A percentile compares a stretch with the other conserved stretches of the same genome.
Evolutionary conservation across 768 basidiomycete species (phyloP).

Genomic region (Tricholoma terreum): DNA sequence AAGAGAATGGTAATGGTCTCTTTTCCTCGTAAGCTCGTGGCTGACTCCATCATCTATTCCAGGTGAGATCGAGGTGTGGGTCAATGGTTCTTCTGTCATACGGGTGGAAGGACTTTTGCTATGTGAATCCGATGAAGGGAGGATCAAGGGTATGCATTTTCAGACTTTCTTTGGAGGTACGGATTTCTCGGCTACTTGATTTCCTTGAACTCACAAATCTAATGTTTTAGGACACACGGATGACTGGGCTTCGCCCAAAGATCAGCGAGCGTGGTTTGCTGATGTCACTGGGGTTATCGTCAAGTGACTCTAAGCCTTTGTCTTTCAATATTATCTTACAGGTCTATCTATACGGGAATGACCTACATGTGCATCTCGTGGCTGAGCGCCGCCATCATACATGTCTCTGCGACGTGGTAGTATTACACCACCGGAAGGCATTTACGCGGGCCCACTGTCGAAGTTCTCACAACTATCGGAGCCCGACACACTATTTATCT

Average conservation of each 20-base stretch:
- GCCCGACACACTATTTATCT: no score
- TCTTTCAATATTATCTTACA: no score
- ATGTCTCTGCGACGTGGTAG: no score
- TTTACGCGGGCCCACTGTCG: no score
- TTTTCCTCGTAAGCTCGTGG: background rate
- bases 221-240: slow-evolving; percentile 40
- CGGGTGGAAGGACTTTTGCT: slow-evolving; percentile 46
- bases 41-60: background rate
- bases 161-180: slow-evolving; percentile 79
- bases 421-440: no score
- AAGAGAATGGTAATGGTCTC: slow-evolving; percentile 48
- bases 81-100: slow-evolving; percentile 60
- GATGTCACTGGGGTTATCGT: slow-evolving; percentile 46
- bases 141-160: slow-evolving; percentile 67
- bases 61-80: slow-evolving; percentile 67
- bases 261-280: slow-evolving; percentile 54
- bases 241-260: slow-evolving; percentile 61
- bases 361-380: no score
- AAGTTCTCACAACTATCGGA: no score
- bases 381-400: no score
- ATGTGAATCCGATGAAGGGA: slow-evolving; percentile 37
- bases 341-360: no score
- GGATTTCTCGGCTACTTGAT: slow-evolving; percentile 6
- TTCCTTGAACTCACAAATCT: background rate
- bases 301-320: no score